phyloP scores from a whole-genome alignment of 306 rosid species.

The Gleditsia sinensis region DNA sequence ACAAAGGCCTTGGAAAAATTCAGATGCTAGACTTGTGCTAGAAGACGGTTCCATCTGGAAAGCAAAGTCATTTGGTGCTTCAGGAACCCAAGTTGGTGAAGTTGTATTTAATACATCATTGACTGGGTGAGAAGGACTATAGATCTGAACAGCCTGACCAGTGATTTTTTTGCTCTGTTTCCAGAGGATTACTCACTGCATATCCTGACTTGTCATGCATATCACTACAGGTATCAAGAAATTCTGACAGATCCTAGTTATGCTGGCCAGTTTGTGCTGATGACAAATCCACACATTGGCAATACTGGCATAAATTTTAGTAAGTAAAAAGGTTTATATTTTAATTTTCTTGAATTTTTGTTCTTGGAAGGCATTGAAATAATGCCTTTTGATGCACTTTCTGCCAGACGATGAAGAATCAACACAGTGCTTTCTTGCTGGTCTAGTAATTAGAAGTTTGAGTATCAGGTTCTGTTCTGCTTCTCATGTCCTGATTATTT shows the following conservation, averaged over 20 bases:
- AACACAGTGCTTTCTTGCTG: constrained; percentile 75
- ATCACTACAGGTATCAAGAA: constrained; percentile 78
- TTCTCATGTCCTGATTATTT: background rate
- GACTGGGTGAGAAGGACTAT: constrained; percentile 65
- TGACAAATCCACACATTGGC: constrained; percentile 96
- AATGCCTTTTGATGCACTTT: constrained; percentile 8
- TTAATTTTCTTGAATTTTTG: background rate
- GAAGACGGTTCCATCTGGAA: constrained; percentile 98
- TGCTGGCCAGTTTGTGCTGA: constrained; percentile 93
- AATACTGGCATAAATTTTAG: constrained; percentile 92
- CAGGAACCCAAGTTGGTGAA: constrained; percentile 98
- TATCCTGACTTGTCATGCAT: constrained; percentile 13
- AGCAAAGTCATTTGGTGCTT: constrained; percentile 92
- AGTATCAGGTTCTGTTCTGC: constrained; percentile 62
- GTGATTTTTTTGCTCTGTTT: background rate
- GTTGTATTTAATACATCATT: constrained; percentile 93
- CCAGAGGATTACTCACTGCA: background rate
- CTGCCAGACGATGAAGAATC: constrained; percentile 89
- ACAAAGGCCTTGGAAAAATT: constrained; percentile 85
- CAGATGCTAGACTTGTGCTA: constrained; percentile 88
- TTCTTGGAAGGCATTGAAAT: constrained; percentile 18
- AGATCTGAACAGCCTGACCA: background rate
- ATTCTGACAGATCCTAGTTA: constrained; percentile 96
- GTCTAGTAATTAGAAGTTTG: constrained; percentile 81
- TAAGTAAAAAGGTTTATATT: constrained; percentile 30